Evolutionary conservation across 352 stramenopile species (phyloP).

Genomic region (Globisporangium iwayamae): DNA sequence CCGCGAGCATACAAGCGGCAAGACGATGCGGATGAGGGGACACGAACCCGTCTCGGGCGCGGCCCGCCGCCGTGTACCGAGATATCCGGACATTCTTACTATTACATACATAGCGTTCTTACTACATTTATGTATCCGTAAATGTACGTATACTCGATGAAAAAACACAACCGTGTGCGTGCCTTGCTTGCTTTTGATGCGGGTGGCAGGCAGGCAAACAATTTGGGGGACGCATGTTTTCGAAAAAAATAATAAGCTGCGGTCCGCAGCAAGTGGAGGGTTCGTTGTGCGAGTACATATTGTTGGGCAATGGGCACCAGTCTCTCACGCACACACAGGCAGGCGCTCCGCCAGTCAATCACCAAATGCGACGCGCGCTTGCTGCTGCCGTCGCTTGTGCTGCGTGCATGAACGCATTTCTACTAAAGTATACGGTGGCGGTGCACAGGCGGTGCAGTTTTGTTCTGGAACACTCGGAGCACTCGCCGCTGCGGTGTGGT

Average conservation of each 20-base stretch:
- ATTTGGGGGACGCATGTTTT: neutral
- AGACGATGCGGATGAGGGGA: constrained; percentile 1
- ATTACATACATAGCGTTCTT: neutral
- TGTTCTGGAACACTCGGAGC: constrained; percentile 18
- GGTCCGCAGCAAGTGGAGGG: neutral
- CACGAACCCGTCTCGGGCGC: neutral
- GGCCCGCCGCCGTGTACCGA: too few relatives aligned
- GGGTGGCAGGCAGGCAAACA: too few relatives aligned
- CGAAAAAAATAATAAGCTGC: neutral
- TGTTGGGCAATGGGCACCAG: neutral
- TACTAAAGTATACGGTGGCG: neutral
- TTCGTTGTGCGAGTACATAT: too few relatives aligned
- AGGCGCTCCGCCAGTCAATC: neutral
- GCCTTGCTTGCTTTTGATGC: neutral
- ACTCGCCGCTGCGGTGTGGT: constrained; percentile 1
- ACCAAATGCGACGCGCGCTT: neutral
- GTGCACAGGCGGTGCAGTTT: constrained; percentile 3
- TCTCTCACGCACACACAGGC: neutral
- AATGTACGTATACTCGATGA: neutral
- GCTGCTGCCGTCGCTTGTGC: neutral
- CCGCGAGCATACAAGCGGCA: constrained; percentile 8
- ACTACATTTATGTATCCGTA: neutral
- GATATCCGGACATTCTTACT: neutral
- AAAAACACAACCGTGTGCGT: neutral
- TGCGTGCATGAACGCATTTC: neutral